Percentiles rank a stretch among this genome's conserved stretches.
Conservation (phyloP, 1,284 basidiomycete genomes). For the Phylloboletellus chloephorus region DNA sequence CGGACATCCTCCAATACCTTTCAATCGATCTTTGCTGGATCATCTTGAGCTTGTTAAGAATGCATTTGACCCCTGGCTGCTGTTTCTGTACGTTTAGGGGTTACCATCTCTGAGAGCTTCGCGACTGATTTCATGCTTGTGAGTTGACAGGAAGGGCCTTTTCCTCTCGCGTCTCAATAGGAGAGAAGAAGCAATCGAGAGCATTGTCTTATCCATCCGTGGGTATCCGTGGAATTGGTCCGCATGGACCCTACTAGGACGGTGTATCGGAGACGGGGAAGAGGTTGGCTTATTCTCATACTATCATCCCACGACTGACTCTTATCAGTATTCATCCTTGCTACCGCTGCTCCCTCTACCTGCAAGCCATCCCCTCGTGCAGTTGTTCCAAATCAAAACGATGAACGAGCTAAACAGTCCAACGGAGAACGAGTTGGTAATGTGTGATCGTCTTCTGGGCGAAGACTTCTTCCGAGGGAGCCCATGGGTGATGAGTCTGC, state of each 20-base stretch:
- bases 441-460: conserved; percentile 73
- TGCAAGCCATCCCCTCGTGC: conserved; percentile 66
- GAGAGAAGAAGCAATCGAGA: conserved; percentile 84
- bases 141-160: conserved; percentile 60
- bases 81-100: conserved; percentile 65
- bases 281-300: conserved; percentile 54
- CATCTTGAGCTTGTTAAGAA: conserved; percentile 56
- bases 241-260: conserved; percentile 79
- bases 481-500: conserved; percentile 81
- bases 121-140: conserved; percentile 6
- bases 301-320: conserved; percentile 12
- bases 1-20: conserved; percentile 64
- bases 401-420: conserved; percentile 87
- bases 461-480: conserved; percentile 77
- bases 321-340: conserved; percentile 56
- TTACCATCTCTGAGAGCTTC: conserved; percentile 4
- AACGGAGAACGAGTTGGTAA: conserved; percentile 72
- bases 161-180: conserved; percentile 74
- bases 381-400: conserved; percentile 87
- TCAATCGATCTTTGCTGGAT: conserved; percentile 58
- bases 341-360: conserved; percentile 61
- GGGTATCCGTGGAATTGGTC: conserved; percentile 96
- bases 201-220: conserved; percentile 71
- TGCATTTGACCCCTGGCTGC: conserved; percentile 73
- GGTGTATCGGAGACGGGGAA: conserved; percentile 82